Evolutionary conservation across 2,329 filamentous ascomycete genomes (phyloP), one percentile per base, ranked within the genome.

Genomic region (Colletotrichum plurivorum): DNA sequence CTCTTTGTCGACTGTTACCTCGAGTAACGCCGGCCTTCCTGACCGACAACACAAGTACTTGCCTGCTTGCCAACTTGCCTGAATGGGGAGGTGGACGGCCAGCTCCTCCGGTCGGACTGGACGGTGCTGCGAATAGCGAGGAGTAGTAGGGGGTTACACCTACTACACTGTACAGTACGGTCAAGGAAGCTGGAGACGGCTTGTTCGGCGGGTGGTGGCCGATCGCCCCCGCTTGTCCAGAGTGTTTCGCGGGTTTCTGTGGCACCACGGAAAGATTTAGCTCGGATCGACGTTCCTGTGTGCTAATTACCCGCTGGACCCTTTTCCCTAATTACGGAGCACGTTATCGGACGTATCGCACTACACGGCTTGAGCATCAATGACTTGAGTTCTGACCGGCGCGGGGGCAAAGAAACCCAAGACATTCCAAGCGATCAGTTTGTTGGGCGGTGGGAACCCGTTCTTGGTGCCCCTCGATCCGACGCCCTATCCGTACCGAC

Each of bases 251-350:
- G 49, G 62, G 61, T 48, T 68, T 49, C 51, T 51, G 66, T 69
- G 62, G 62, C 62, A 55, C 61, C 36, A 55, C 51, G 49, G 66
- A 55, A 51, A 15, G 54, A 69, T 60, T 69, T 63, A 60, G 55
- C 54, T 55, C 55, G 43, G 62, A 69, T 69, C 66, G 66, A 69
- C 55, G 55, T 59, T 69, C 22, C 55, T 16, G n/a, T 65, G 48
- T 59, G 41, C 62, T 54, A 58, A 65, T 20, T 64, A 64, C 62
- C 61, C 55, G 49, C 62, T 51, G 51, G 62, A 60, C 62, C 66
- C 66, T 52, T 60, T 25, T 31, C 55, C 52, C 55, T 69, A 56
- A 49, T 69, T 60, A 60, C 54, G 49, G 55, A 69, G 55, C 54
- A 66, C 48, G 54, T 65, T 60, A 51, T 69, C n/a, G 66, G 25